phyloP scores from a whole-genome alignment of 2,329 filamentous ascomycete species.

The Hirsutella minnesotensis region DNA sequence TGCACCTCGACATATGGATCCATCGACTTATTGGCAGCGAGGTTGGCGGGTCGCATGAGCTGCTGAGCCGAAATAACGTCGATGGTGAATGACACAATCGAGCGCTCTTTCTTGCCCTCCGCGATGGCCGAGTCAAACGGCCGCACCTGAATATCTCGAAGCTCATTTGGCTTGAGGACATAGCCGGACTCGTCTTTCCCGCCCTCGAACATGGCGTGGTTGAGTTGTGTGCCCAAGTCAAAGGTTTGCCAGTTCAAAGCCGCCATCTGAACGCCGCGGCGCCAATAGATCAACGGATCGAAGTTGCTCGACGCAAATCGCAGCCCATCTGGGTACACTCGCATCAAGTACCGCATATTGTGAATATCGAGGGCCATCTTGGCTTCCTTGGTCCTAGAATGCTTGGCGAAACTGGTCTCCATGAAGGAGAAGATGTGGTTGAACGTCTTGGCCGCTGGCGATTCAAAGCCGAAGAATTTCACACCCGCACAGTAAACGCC shows the following conservation, averaged over 20 bases:
- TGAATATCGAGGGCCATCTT: slow-evolving; percentile 76
- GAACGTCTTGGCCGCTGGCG: slow-evolving; percentile 67
- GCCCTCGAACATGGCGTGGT: slow-evolving; percentile 93
- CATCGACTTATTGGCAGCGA: slow-evolving; percentile 61
- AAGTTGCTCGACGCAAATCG: slow-evolving; percentile 87
- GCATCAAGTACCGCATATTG: slow-evolving; percentile 85
- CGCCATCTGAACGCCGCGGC: slow-evolving; percentile 92
- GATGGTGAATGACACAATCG: slow-evolving; percentile 73
- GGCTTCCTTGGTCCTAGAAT: slow-evolving; percentile 62
- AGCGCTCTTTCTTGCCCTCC: slow-evolving; percentile 60
- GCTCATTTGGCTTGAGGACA: slow-evolving; percentile 80
- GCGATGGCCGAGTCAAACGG: slow-evolving; percentile 37
- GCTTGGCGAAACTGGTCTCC: slow-evolving; percentile 74
- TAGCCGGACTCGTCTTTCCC: slow-evolving; percentile 82
- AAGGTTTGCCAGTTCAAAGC: slow-evolving; percentile 98
- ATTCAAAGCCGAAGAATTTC: slow-evolving; percentile 74
- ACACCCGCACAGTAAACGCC: slow-evolving; percentile 66
- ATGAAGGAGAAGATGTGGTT: slow-evolving; percentile 96
- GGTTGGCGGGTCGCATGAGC: slow-evolving; percentile 68
- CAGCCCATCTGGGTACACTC: slow-evolving; percentile 78
- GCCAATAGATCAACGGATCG: slow-evolving; percentile 87
- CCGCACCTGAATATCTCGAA: slow-evolving; percentile 58
- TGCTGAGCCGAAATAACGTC: slow-evolving; percentile 91
- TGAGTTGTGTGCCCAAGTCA: slow-evolving; percentile 89
- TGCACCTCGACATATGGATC: slow-evolving; percentile 94